Base-by-base conservation (phyloP, 2,329 filamentous ascomycete species). In the Talaromyces funiculosus region DNA sequence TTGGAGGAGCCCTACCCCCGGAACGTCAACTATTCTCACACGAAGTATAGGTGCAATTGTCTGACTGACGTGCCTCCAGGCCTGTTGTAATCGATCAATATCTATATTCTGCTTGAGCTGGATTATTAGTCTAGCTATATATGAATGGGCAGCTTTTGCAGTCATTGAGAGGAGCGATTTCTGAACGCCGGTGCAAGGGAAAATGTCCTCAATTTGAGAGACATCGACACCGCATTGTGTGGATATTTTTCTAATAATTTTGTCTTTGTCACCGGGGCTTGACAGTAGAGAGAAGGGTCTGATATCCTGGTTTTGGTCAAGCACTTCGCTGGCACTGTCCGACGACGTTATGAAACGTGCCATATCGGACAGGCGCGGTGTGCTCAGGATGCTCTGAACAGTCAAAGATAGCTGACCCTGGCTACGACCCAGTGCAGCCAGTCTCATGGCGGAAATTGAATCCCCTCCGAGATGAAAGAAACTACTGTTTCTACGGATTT, bases 91-190 rank as follows among this genome's bases (percentile, higher is more conserved):
- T 7, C 69, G 67, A 18, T 67, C 66, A 5, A 78, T 26, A 9
- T 74, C 67, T 12, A 56, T 22, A n/a, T 51, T 3, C 4, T 38
- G 16, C 8, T 26, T 26, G 3, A 60, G 43, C 1, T 29, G 22
- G 14, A 60, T 4, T 51, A 12, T 12, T n/a, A 26, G 10, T 29
- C 24, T 26, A 3, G 51, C 10, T 78, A 79, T 71, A 55, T 82
- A 81, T 1, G 76, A 72, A 20, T 74, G 73, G 3, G 69, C 66
- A 9, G 75, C 73, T 63, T 76, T 78, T 24, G 75, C 70, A 0
- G 77, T 78, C 55, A 80, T 74, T 0, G 78, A 76, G 29, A 80
- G 68, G 0, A 81, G 69, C 1, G 76, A 78, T 59, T 77, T 73
- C 53, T 78, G 75, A 0, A 73, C 70, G 1, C 73, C 69, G 3